Base-by-base conservation (phyloP, 1,139 yeast species). In the Saccharomyces hybrid region DNA sequence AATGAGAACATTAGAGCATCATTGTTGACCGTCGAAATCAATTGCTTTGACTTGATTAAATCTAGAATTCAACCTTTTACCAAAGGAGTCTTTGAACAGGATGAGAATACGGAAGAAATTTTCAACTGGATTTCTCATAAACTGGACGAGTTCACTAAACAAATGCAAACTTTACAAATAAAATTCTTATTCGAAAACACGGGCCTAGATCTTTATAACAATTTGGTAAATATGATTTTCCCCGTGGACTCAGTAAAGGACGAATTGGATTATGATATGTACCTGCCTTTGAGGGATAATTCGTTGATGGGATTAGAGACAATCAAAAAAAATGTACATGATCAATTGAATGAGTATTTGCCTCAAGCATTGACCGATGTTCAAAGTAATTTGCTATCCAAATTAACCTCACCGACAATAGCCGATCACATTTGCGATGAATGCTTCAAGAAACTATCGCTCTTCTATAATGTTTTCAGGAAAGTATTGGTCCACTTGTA, bases 171-270 rank as follows among this genome's bases (percentile, higher is more conserved):
- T 34, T 62, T 76, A 23, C 83, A 81, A 60, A 74, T 74, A 28
- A 73, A 72, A 25, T 60, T 68, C 1, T 65, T 85, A 14, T 70
- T 86, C 46, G 70, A 72, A 16, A 78, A 76, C 31, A 78, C 86
- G 34, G 78, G 79, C 0, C 68, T 86, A 41, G 73, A 72, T 26
- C 81, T 84, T 54, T 81, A 79, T 59, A 82, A 76, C 65, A 86
- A 84, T 62, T 70, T 86, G 50, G 73, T 83, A 53, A 83, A 83
- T 61, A 83, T 86, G 86, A 84, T 86, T n/a, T 82, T 81, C 66
- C 86, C 87, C 16, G 70, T 83, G 25, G 80, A 76, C 31, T 77
- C 77, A 26, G 70, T 74, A 13, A 68, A 74, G 57, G 66, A 66
- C 54, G 79, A 75, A 27, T 79, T 81, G 55, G 83, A 79, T 49